Conservation (phyloP, 2,329 filamentous ascomycete species). For the Didymella pomorum region DNA sequence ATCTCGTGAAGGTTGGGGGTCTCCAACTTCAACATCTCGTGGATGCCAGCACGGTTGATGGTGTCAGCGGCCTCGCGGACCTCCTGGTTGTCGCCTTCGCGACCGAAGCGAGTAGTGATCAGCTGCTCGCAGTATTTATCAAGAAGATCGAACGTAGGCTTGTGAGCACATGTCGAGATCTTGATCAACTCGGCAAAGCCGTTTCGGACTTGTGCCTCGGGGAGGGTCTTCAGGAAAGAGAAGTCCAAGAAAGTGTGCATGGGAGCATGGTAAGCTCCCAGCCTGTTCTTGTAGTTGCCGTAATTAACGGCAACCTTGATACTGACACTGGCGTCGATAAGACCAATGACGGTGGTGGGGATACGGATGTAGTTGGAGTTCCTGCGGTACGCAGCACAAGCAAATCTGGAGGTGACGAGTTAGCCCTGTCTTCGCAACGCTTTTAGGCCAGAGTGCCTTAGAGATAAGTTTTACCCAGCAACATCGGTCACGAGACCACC, state of each 20-base stretch:
- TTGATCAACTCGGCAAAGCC: constrained; percentile 80
- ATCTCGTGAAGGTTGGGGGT: constrained; percentile 78
- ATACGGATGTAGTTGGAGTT: constrained; percentile 78
- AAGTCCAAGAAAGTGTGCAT: constrained; percentile 78
- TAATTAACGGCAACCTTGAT: constrained; percentile 84
- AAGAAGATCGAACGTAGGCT: constrained; percentile 70
- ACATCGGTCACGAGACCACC: constrained; percentile 60
- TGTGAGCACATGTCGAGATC: constrained; percentile 74
- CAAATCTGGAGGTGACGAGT: constrained; percentile 48
- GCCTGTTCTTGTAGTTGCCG: constrained; percentile 76
- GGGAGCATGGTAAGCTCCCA: constrained; percentile 76
- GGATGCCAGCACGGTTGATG: constrained; percentile 74
- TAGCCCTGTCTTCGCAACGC: constrained; percentile 30
- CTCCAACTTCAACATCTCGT: constrained; percentile 77
- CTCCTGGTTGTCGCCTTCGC: constrained; percentile 65
- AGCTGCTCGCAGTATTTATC: constrained; percentile 74
- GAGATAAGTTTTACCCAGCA: constrained; percentile 67
- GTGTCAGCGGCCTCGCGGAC: constrained; percentile 68
- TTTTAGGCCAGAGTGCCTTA: constrained; percentile 59
- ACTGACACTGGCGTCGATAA: constrained; percentile 77
- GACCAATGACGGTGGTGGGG: constrained; percentile 76
- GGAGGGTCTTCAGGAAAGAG: constrained; percentile 72
- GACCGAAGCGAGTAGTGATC: constrained; percentile 71
- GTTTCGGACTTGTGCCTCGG: constrained; percentile 73
- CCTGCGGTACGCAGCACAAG: constrained; percentile 74